These are phyloP conservation scores for Suhomyces sp. DNA, from an alignment of 805 yeast genomes.

Conservation along the genomic window DNA sequence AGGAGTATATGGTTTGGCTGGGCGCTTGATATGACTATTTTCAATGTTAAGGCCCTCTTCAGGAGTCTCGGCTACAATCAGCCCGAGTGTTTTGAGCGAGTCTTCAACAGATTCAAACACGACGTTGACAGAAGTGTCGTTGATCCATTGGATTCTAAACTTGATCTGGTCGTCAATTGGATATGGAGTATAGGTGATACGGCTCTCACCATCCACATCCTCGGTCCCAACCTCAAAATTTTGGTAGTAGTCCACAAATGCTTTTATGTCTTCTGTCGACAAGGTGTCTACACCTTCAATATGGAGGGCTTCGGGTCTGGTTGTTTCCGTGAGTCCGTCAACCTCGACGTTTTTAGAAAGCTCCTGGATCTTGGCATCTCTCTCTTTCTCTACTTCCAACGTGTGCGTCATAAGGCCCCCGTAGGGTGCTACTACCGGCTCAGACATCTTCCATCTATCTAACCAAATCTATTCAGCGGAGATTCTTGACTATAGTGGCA, in stretches of 20 bases:
- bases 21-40: slow-evolving; percentile 31
- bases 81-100: slow-evolving; percentile 34
- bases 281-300: slow-evolving; percentile 63
- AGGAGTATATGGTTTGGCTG: slow-evolving; percentile 39
- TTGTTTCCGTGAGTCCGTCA: slow-evolving; percentile 28
- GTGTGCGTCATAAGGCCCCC: slow-evolving; percentile 42
- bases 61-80: slow-evolving; percentile 10
- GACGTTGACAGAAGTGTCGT: slow-evolving; percentile 58
- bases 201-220: slow-evolving; percentile 12
- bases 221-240: slow-evolving; percentile 25
- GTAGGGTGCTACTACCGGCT: slow-evolving; percentile 23
- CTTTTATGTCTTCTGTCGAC: slow-evolving; percentile 57
- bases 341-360: slow-evolving; percentile 33
- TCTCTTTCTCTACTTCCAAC: slow-evolving; percentile 35
- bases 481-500: background rate
- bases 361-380: slow-evolving; percentile 25
- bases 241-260: slow-evolving; percentile 48
- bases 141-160: slow-evolving; percentile 61
- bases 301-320: slow-evolving; percentile 48
- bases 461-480: background rate
- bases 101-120: slow-evolving; percentile 47
- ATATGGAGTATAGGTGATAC: slow-evolving; percentile 17
- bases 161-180: slow-evolving; percentile 29
- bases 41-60: background rate
- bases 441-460: slow-evolving; percentile 7